Percentiles rank a stretch among this genome's conserved stretches.
Evolutionary conservation across 371 early-diverging fungal species (phyloP).

Genomic region (Actinomortierella wolfii): DNA sequence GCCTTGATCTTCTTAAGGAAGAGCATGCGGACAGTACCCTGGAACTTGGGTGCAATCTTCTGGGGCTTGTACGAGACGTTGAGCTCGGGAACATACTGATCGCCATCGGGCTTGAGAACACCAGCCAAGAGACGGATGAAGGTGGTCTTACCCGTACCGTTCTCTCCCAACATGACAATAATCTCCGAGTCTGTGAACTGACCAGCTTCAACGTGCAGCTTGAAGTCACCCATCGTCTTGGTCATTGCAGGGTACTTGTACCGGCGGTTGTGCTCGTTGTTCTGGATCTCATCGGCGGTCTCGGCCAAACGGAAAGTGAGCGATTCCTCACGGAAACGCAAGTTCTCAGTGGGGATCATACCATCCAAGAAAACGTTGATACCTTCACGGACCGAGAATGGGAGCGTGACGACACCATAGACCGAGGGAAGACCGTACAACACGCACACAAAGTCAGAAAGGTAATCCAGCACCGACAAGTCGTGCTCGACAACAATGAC

Average conservation of each 20-base stretch:
- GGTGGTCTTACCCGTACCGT: constrained; percentile 99
- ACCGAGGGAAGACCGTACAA: constrained; percentile 98
- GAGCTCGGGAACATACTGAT: constrained; percentile 81
- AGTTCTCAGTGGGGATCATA: constrained; percentile 98
- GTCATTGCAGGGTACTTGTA: constrained; percentile 91
- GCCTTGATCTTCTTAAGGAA: constrained; percentile 93
- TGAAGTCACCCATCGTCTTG: constrained; percentile 88
- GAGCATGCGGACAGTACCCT: constrained; percentile 95
- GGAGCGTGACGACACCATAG: constrained; percentile 99
- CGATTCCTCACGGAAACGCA: constrained; percentile 98
- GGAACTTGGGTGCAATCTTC: constrained; percentile 98
- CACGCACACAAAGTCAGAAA: constrained; percentile 99
- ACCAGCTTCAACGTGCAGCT: constrained; percentile 83
- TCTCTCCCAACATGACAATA: constrained; percentile 99
- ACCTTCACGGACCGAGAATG: constrained; percentile 98
- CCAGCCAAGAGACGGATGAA: constrained; percentile 98
- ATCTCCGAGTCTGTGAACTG: constrained; percentile 98
- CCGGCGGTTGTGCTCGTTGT: constrained; percentile 61
- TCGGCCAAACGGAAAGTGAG: constrained; percentile 96
- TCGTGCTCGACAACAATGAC: constrained; percentile 99
- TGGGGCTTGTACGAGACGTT: constrained; percentile 98
- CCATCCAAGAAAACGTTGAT: constrained; percentile 99
- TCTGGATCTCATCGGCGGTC: constrained; percentile 75
- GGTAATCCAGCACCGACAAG: constrained; percentile 98
- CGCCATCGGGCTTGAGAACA: constrained; percentile 82